Conservation (phyloP, 2,329 filamentous ascomycete genomes). For the Cercospora sp. region DNA sequence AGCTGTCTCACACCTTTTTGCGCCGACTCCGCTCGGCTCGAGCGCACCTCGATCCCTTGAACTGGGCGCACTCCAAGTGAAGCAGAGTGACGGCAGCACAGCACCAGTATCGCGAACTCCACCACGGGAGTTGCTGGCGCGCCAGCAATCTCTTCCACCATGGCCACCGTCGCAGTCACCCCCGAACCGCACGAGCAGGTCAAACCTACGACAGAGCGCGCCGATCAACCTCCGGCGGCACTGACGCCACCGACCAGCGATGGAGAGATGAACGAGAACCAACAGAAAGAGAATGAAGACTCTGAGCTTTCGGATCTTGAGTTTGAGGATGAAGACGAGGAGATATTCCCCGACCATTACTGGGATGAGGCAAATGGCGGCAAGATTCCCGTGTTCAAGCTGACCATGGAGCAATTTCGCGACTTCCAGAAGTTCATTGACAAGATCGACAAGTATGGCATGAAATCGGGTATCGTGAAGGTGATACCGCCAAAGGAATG, state of each 20-base stretch:
- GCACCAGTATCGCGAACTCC: constrained; percentile 13
- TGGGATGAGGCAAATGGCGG: constrained; percentile 63
- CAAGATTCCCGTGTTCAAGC: constrained; percentile 89
- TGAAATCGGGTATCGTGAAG: constrained; percentile 97
- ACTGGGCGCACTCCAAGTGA: constrained; percentile 1
- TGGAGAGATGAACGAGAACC: constrained; percentile 45
- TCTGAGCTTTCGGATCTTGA: constrained; percentile 53
- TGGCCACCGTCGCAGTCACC: constrained; percentile 27
- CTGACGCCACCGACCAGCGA: constrained; percentile 56
- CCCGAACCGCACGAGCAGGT: constrained; percentile 29
- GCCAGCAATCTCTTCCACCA: constrained; percentile 10
- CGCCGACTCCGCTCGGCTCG: constrained; percentile 2
- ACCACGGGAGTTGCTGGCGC: constrained; percentile 22
- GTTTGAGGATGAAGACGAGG: constrained; percentile 49
- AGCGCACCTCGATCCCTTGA: constrained; percentile 8
- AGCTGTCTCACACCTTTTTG: constrained; percentile 5
- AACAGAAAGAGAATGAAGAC: constrained; percentile 46
- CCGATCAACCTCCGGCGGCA: constrained; percentile 38
- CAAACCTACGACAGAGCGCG: constrained; percentile 33
- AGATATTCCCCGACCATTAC: constrained; percentile 81
- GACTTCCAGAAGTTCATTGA: constrained; percentile 91
- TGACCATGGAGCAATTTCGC: constrained; percentile 91
- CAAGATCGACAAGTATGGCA: constrained; percentile 89
- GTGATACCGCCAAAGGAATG: constrained; percentile 92
- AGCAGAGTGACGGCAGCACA: neutral